Evolutionary conservation across 305 asterid species (phyloP).

Genomic region (Solanum chacoense): DNA sequence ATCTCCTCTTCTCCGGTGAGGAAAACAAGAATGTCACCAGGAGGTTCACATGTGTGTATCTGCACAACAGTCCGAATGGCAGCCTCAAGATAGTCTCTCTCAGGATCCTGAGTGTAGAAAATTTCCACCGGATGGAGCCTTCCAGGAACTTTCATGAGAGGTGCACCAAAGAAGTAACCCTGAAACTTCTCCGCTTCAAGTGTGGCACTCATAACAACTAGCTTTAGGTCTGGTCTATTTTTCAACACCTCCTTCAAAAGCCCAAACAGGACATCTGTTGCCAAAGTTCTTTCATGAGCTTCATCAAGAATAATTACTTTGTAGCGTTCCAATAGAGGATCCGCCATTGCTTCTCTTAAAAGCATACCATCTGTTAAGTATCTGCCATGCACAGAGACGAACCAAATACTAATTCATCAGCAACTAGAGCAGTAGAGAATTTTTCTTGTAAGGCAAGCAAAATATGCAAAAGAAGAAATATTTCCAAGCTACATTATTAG

Average conservation of each 20-base stretch:
- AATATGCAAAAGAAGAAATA: neutral
- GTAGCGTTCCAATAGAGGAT: slow-evolving; percentile 87
- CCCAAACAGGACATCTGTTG: slow-evolving; percentile 94
- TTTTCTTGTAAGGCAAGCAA: neutral
- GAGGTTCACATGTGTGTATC: slow-evolving; percentile 75
- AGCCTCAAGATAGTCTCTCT: slow-evolving; percentile 91
- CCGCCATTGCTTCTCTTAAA: slow-evolving; percentile 97
- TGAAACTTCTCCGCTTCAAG: slow-evolving; percentile 97
- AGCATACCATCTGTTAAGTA: slow-evolving; percentile 99
- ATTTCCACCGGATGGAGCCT: slow-evolving; percentile 96
- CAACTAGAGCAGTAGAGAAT: neutral
- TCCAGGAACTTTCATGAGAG: slow-evolving; percentile 97
- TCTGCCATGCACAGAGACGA: slow-evolving; percentile 26
- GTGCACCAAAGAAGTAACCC: slow-evolving; percentile 73
- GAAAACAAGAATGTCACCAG: slow-evolving; percentile 94
- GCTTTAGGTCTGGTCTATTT: slow-evolving; percentile 72
- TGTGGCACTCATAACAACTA: slow-evolving; percentile 99
- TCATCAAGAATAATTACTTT: slow-evolving; percentile 96
- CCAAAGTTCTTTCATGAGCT: slow-evolving; percentile 96
- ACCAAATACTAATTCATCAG: neutral
- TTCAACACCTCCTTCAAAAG: slow-evolving; percentile 85
- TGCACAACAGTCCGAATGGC: slow-evolving; percentile 90
- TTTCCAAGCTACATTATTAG: neutral
- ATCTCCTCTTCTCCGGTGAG: slow-evolving; percentile 98
- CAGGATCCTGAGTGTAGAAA: slow-evolving; percentile 90